phyloP scores from a whole-genome alignment of 2,329 filamentous ascomycete species.

The Diaporthe australafricana region DNA sequence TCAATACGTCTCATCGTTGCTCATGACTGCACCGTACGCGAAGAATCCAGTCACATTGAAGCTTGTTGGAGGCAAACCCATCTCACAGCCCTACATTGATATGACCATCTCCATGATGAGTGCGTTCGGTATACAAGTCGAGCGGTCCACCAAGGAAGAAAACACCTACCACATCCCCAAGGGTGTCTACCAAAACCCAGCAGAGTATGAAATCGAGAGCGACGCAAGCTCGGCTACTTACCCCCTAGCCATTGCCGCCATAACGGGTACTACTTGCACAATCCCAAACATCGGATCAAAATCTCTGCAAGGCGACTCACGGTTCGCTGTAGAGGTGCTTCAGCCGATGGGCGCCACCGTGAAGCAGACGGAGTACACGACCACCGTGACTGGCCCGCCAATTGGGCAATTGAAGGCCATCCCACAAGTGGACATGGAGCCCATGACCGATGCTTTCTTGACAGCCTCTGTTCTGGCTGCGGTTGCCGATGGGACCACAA shows the following conservation, averaged over 20 bases:
- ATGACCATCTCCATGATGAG: constrained; percentile 99
- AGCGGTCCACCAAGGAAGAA: constrained; percentile 79
- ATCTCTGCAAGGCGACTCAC: constrained; percentile 93
- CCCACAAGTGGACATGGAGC: constrained; percentile 93
- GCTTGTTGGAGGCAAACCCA: constrained; percentile 95
- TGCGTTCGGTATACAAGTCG: constrained; percentile 86
- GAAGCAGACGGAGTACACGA: constrained; percentile 84
- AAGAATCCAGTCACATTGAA: constrained; percentile 92
- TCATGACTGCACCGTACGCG: constrained; percentile 97
- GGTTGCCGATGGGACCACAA: constrained; percentile 84
- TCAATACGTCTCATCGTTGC: constrained; percentile 97
- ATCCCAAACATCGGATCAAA: constrained; percentile 94
- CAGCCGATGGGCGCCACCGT: constrained; percentile 94
- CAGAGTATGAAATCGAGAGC: constrained; percentile 91
- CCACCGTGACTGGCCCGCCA: constrained; percentile 91
- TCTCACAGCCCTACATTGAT: constrained; percentile 96
- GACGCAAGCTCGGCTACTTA: constrained; percentile 98
- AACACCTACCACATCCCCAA: constrained; percentile 96
- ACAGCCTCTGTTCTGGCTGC: constrained; percentile 94
- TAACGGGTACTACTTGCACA: constrained; percentile 95
- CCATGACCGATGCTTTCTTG: constrained; percentile 98
- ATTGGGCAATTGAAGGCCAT: constrained; percentile 80
- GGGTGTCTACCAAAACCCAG: constrained; percentile 84
- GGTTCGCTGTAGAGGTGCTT: constrained; percentile 91
- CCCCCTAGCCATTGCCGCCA: constrained; percentile 91